Evolutionary conservation across 495 filamentous ascomycete genomes (phyloP).

Genomic region (Umbilicaria muhlenbergii): DNA sequence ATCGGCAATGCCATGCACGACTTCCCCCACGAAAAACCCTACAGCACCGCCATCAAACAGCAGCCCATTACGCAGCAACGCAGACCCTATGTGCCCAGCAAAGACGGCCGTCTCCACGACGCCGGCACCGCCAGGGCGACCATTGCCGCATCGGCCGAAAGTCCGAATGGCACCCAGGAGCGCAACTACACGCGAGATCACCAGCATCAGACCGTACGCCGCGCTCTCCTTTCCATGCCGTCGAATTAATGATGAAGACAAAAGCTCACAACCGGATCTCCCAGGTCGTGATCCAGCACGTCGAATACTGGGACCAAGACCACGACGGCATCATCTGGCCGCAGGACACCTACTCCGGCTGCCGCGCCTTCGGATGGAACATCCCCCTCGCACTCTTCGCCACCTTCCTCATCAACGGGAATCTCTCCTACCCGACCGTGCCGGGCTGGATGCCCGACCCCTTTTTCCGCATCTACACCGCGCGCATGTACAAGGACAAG

Average conservation of each 20-base stretch:
- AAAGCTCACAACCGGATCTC: too few relatives aligned
- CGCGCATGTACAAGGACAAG: constrained; percentile 37
- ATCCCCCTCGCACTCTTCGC: constrained; percentile 26
- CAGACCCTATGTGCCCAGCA: constrained; percentile 3
- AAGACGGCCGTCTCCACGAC: constrained; percentile 3
- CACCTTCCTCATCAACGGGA: constrained; percentile 29
- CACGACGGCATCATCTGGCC: constrained; percentile 38
- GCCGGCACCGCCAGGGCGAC: constrained; percentile 10
- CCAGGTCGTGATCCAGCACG: constrained; percentile 37
- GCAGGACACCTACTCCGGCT: constrained; percentile 34
- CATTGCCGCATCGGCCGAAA: constrained; percentile 5
- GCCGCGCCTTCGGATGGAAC: constrained; percentile 33
- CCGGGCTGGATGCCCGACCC: constrained; percentile 27
- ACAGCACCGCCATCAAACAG: not conserved
- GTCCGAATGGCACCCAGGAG: constrained; percentile 8
- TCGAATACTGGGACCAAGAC: constrained; percentile 36
- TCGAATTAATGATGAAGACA: not conserved
- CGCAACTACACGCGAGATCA: constrained; percentile 4
- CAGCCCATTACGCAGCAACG: constrained; percentile 6
- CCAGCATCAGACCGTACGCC: not conserved
- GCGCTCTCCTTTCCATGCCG: not conserved
- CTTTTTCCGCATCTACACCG: constrained; percentile 35
- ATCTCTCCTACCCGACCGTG: constrained; percentile 34
- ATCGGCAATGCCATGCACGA: too few relatives aligned
- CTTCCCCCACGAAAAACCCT: not conserved